phyloP scores from a whole-genome alignment of 257 asterid genomes.

The Solanum bulbocastanum region DNA sequence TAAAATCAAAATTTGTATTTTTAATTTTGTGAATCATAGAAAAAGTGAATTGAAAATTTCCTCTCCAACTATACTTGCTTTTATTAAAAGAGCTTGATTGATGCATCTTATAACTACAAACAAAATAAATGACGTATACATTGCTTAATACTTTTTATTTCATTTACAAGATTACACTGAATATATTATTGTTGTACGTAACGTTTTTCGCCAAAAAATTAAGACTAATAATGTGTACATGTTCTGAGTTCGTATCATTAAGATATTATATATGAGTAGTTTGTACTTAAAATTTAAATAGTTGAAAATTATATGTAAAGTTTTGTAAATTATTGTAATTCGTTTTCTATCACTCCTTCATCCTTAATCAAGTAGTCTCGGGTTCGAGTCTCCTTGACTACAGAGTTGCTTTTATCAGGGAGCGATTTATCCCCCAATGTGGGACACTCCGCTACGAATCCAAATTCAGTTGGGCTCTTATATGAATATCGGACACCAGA shows the following conservation, averaged over 20 bases:
- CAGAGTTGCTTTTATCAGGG: no score
- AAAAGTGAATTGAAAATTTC: slow-evolving; percentile 1
- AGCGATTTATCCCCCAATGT: no score
- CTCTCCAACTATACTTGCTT: slow-evolving; percentile 9
- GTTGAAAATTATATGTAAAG: not conserved
- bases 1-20: not conserved
- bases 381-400: no score
- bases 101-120: not conserved
- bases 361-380: no score
- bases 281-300: not conserved
- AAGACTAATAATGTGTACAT: not conserved
- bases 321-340: not conserved
- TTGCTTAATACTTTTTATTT: not conserved
- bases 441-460: no score
- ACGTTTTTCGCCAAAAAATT: no score
- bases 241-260: not conserved
- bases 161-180: no score
- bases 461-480: no score
- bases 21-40: not conserved
- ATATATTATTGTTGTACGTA: no score
- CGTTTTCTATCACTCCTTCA: no score
- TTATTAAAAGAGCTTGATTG: not conserved
- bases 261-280: not conserved
- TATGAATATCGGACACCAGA: no score
- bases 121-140: not conserved